Evolutionary conservation across 2,329 filamentous ascomycete species (phyloP).

Genomic region (Penicillium sp.): DNA sequence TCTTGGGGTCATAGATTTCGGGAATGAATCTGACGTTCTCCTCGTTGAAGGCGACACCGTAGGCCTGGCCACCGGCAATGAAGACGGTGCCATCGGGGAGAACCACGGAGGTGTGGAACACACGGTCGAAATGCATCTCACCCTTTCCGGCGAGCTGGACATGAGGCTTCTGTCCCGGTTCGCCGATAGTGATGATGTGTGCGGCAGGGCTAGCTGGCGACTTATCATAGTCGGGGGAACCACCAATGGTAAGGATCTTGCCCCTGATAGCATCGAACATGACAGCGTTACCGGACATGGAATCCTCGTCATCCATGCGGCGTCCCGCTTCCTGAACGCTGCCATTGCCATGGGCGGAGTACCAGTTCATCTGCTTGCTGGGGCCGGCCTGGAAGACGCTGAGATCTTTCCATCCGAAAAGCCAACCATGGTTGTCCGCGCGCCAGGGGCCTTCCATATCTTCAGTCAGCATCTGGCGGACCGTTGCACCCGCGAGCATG

Average conservation of each 20-base stretch:
- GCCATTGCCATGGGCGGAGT: conserved; percentile 48
- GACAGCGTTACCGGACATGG: conserved; percentile 59
- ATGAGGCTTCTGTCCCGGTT: conserved; percentile 10
- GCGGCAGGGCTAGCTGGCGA: conserved; percentile 46
- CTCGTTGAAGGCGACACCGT: conserved; percentile 49
- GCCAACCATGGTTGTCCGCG: conserved; percentile 57
- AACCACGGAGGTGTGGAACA: conserved; percentile 51
- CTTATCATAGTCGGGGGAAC: conserved; percentile 49
- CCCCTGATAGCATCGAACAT: conserved; percentile 60
- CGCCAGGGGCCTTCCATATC: conserved; percentile 44
- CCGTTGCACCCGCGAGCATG: conserved; percentile 48
- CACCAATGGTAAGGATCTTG: conserved; percentile 58
- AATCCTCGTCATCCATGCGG: conserved; percentile 47
- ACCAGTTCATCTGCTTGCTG: conserved; percentile 60
- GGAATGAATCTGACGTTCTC: conserved; percentile 40
- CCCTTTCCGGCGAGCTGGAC: conserved; percentile 43
- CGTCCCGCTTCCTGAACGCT: conserved; percentile 44
- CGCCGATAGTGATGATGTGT: conserved; percentile 53
- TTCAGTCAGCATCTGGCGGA: conserved; percentile 46
- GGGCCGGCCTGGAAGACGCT: conserved; percentile 59
- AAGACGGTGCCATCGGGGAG: conserved; percentile 53
- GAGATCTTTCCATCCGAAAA: conserved; percentile 52
- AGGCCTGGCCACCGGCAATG: conserved; percentile 51
- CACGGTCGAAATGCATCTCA: conserved; percentile 48
- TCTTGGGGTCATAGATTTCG: conserved; percentile 51